phyloP scores from a whole-genome alignment of 2,329 filamentous ascomycete genomes.

The Diaporthe helianthi region DNA sequence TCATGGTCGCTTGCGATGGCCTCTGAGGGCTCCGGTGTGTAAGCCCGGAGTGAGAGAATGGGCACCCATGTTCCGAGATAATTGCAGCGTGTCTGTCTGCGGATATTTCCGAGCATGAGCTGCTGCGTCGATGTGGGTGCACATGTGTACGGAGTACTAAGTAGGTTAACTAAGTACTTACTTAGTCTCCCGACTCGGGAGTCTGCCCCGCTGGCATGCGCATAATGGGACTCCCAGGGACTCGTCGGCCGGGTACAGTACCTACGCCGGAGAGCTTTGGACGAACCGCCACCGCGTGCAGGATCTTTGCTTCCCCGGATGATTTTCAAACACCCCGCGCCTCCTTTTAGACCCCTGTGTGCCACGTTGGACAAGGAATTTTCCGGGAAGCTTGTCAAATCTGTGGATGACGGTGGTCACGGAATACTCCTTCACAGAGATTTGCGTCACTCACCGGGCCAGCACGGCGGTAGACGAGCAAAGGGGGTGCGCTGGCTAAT shows the following conservation, averaged over 20 bases:
- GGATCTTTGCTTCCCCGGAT: constrained; percentile 4
- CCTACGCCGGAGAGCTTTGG: too few relatives aligned
- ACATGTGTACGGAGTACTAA: too few relatives aligned
- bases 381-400: not conserved
- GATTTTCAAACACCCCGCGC: not conserved
- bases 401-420: not conserved
- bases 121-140: too few relatives aligned
- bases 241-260: not conserved
- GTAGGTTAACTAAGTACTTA: too few relatives aligned
- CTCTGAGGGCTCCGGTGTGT: too few relatives aligned
- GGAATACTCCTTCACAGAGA: not conserved
- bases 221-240: not conserved
- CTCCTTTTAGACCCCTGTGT: not conserved
- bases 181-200: too few relatives aligned
- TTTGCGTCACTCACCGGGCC: not conserved
- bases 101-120: too few relatives aligned
- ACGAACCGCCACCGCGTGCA: not conserved
- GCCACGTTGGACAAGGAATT: not conserved
- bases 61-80: too few relatives aligned
- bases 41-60: too few relatives aligned
- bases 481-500: not conserved
- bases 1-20: too few relatives aligned
- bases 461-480: too few relatives aligned
- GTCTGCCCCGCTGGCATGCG: not conserved
- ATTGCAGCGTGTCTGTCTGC: too few relatives aligned